These are phyloP conservation scores for Suillus variegatus DNA, from an alignment of 768 basidiomycete species.

Conservation along the genomic window DNA sequence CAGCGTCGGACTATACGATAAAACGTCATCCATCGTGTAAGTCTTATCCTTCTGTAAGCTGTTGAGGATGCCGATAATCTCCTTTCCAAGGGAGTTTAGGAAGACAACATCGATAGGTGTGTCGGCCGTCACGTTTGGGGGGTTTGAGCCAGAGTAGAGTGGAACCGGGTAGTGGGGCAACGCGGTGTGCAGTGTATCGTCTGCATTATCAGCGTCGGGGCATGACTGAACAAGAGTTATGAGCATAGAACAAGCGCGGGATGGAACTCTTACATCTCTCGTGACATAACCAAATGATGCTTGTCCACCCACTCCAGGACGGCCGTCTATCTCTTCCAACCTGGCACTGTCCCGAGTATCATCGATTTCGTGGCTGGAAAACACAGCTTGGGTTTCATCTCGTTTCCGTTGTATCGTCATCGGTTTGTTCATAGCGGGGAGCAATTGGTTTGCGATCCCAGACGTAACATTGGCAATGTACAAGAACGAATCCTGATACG, in stretches of 20 bases:
- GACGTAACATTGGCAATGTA: constrained; percentile 59
- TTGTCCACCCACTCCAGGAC: constrained; percentile 28
- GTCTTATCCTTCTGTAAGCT: constrained; percentile 47
- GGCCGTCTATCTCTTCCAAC: constrained; percentile 55
- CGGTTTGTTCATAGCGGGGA: constrained; percentile 51
- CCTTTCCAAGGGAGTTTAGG: constrained; percentile 61
- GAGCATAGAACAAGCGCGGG: constrained; percentile 1
- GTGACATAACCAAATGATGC: constrained; percentile 75
- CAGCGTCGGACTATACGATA: constrained; percentile 49
- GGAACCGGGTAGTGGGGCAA: constrained; percentile 56
- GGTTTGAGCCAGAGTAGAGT: constrained; percentile 56
- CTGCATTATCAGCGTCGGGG: constrained; percentile 49
- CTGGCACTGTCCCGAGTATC: constrained; percentile 51
- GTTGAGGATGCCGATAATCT: constrained; percentile 59
- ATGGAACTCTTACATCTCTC: constrained; percentile 48
- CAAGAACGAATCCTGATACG: constrained; percentile 64
- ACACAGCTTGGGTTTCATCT: constrained; percentile 17
- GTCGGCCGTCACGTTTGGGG: constrained; percentile 50
- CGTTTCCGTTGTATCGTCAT: constrained; percentile 40
- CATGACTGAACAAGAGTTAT: constrained; percentile 46
- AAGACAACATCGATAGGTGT: constrained; percentile 75
- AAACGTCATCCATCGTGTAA: constrained; percentile 54
- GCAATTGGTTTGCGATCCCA: constrained; percentile 50
- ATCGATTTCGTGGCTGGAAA: constrained; percentile 47
- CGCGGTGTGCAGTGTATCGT: constrained; percentile 68